Base-by-base conservation (phyloP, 2,329 filamentous ascomycete species). In the Dactylellina sp. region DNA sequence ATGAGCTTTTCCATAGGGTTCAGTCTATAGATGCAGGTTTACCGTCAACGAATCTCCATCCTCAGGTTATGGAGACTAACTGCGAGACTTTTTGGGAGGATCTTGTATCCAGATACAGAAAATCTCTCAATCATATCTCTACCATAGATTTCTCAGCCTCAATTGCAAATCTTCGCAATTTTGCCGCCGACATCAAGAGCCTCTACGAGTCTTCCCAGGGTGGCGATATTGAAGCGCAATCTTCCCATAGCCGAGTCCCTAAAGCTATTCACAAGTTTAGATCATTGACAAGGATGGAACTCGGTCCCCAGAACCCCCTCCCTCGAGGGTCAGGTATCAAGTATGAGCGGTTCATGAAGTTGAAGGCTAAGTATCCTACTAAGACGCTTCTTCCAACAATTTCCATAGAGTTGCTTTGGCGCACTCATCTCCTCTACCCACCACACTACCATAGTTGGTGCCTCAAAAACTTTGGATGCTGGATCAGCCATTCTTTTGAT, bases 391-490 rank as follows among this genome's bases (percentile, higher is more conserved):
- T 72, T 12, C 68, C 68, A 1, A 72, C 68, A 6, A 61, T 65
- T 25, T 60, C 68, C 7, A 65, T 72, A 16, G 68, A 72, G 11
- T 16, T 72, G 5, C 7, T 72, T 24, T 72, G 68, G 68, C 68
- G 68, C 7, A 72, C 68, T 11, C 68, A 72, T 16, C 60, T 72
- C 25, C 60, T 72, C 16, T 61, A 72, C 22, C 60, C 68, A 35
- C 39, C 68, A 5, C 42, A 72, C 44, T 72, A 72, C 40, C 52
- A 72, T 14, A 55, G 37, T 32, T 72, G 68, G 68, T 72, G 68
- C 22, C 60, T 72, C 18, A 24, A 72, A 35, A 65, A 25, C n/a
- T 24, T 72, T 22, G 56, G 44, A 28, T 72, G 60, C 56, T 52
- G 49, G 49, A 46, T 72, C 18, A 53, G 60, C 5, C 60, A 72